These are phyloP conservation scores for Helotiales sp. DNA, from an alignment of 2,329 filamentous ascomycete species.

Conservation along the genomic window DNA sequence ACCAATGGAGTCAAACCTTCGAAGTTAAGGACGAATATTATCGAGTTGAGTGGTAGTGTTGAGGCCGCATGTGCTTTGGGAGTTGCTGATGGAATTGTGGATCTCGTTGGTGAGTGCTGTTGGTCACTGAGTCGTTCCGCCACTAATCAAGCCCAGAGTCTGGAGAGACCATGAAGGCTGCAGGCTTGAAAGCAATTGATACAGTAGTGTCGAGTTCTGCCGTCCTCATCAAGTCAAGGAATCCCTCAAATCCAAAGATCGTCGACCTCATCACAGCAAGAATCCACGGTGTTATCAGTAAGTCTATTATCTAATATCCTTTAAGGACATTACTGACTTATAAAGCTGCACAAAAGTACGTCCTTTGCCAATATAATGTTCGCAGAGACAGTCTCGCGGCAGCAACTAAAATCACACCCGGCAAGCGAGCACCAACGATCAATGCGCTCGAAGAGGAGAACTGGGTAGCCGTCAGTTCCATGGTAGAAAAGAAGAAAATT, in stretches of 20 bases:
- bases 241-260: slow-evolving; percentile 75
- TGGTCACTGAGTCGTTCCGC: not conserved
- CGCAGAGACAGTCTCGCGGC: slow-evolving; percentile 65
- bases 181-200: slow-evolving; percentile 89
- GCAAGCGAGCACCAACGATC: slow-evolving; percentile 89
- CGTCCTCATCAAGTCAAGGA: slow-evolving; percentile 87
- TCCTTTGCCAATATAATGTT: slow-evolving; percentile 96
- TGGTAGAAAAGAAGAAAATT: slow-evolving; percentile 37
- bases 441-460: slow-evolving; percentile 82
- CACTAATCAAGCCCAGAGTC: slow-evolving; percentile 64
- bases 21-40: slow-evolving; percentile 83
- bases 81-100: slow-evolving; percentile 94
- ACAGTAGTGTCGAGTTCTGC: slow-evolving; percentile 88
- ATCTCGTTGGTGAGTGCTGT: slow-evolving; percentile 78
- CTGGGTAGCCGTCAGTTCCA: slow-evolving; percentile 29
- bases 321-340: slow-evolving; percentile 15
- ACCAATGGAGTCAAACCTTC: slow-evolving; percentile 36
- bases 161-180: slow-evolving; percentile 96
- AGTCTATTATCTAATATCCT: slow-evolving; percentile 27
- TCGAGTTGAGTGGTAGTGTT: slow-evolving; percentile 93
- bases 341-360: slow-evolving; percentile 80
- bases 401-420: slow-evolving; percentile 80
- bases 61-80: slow-evolving; percentile 95
- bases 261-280: slow-evolving; percentile 83
- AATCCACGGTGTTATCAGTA: slow-evolving; percentile 89